Evolutionary conservation across 495 filamentous ascomycete genomes (phyloP).

Genomic region (Lepidopterella palustris): DNA sequence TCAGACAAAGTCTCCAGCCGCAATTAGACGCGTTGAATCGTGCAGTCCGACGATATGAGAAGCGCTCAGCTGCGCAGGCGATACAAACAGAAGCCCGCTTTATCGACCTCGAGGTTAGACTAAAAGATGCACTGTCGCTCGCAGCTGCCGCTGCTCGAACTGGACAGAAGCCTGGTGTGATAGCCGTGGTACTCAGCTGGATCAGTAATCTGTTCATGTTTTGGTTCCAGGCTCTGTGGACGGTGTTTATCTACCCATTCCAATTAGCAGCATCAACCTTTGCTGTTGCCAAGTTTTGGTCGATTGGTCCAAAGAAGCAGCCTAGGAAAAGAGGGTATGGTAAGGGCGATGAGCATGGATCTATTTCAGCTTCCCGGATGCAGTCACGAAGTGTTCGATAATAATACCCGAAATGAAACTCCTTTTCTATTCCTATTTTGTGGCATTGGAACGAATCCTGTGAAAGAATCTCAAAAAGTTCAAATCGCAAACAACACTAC

Average conservation of each 20-base stretch:
- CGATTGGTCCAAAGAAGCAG: constrained; percentile 8
- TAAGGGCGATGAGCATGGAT: constrained; percentile 7
- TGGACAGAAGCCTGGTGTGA: constrained; percentile 40
- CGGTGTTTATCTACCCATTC: constrained; percentile 19
- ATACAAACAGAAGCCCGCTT: constrained; percentile 72
- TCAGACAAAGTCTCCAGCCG: constrained; percentile 61
- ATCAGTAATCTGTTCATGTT: constrained; percentile 9
- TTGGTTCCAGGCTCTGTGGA: constrained; percentile 11
- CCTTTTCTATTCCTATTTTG: background rate
- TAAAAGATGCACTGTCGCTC: constrained; percentile 72
- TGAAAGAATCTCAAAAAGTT: no score
- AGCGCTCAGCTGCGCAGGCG: constrained; percentile 64
- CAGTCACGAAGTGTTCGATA: constrained; percentile 21
- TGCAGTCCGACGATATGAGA: constrained; percentile 91
- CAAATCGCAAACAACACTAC: no score
- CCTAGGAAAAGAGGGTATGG: constrained; percentile 11
- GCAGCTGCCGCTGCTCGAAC: constrained; percentile 59
- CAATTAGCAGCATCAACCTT: background rate
- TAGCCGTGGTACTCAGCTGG: constrained; percentile 15
- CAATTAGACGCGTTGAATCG: constrained; percentile 86
- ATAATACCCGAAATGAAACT: background rate
- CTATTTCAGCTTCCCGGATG: constrained; percentile 14
- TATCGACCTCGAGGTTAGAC: constrained; percentile 56
- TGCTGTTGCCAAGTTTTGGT: constrained; percentile 11
- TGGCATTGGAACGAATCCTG: no score